These are phyloP conservation scores for Acephala macrosclerotiorum DNA, from an alignment of 2,329 filamentous ascomycete genomes.

Conservation along the genomic window DNA sequence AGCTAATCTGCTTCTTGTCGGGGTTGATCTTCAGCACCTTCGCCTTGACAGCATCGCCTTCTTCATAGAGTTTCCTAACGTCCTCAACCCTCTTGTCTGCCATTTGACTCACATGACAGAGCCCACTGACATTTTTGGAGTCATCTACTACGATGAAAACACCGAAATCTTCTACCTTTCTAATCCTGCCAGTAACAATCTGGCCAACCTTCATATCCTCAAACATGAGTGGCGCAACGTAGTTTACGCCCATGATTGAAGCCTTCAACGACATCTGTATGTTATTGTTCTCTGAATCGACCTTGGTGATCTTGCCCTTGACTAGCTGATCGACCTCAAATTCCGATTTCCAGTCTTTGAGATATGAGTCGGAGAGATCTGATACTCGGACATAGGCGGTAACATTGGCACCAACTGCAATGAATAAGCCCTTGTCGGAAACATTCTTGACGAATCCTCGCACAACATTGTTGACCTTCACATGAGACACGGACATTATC, in stretches of 20 bases:
- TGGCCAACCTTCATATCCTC: constrained; percentile 82
- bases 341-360: constrained; percentile 94
- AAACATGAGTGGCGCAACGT: constrained; percentile 75
- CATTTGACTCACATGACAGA: constrained; percentile 93
- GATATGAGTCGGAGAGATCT: constrained; percentile 86
- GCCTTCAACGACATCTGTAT: constrained; percentile 88
- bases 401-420: constrained; percentile 81
- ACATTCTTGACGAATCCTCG: constrained; percentile 94
- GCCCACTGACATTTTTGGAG: constrained; percentile 86
- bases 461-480: constrained; percentile 79
- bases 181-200: constrained; percentile 85
- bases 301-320: constrained; percentile 79
- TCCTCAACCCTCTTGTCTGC: constrained; percentile 84
- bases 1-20: constrained; percentile 80
- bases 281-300: constrained; percentile 73
- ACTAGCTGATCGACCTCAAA: constrained; percentile 92
- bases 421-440: constrained; percentile 86
- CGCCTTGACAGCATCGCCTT: constrained; percentile 93
- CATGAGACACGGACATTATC: constrained; percentile 72
- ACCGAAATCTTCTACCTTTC: constrained; percentile 94
- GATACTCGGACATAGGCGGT: constrained; percentile 85
- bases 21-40: constrained; percentile 81
- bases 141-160: constrained; percentile 92
- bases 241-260: constrained; percentile 82
- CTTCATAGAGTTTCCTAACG: constrained; percentile 87